Conservation (phyloP, 768 basidiomycete genomes). For the Lactarius quietus region DNA sequence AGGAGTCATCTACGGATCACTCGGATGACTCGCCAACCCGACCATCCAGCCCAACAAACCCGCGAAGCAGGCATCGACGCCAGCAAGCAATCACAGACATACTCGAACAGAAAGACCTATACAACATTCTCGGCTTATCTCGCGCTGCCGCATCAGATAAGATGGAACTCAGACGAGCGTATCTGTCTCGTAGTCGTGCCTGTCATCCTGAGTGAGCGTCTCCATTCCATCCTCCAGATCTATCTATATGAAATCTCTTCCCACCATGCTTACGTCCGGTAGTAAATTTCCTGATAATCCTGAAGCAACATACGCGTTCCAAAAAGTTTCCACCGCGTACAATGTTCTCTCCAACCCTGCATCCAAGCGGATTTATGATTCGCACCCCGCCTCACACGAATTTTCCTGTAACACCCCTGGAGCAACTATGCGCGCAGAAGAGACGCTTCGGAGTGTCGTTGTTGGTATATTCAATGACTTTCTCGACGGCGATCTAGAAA, state of each 20-base stretch:
- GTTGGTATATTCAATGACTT: constrained; percentile 77
- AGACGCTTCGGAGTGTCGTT: constrained; percentile 74
- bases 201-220: constrained; percentile 83
- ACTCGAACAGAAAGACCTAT: constrained; percentile 62
- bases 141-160: constrained; percentile 52
- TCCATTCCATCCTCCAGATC: background rate
- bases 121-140: constrained; percentile 65
- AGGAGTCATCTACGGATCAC: constrained; percentile 24
- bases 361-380: constrained; percentile 66
- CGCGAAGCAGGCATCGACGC: constrained; percentile 14
- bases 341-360: constrained; percentile 73
- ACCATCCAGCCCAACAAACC: constrained; percentile 19
- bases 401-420: constrained; percentile 53
- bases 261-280: background rate
- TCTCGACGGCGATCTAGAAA: constrained; percentile 82
- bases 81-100: constrained; percentile 47
- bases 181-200: constrained; percentile 66
- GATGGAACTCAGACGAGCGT: constrained; percentile 65
- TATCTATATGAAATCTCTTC: background rate
- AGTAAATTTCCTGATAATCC: constrained; percentile 81
- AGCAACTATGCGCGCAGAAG: constrained; percentile 59
- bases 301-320: constrained; percentile 79
- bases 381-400: constrained; percentile 40
- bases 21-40: constrained; percentile 22
- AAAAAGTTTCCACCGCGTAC: constrained; percentile 82